Percentiles rank a stretch among this genome's conserved stretches.
Conservation (phyloP, 2,329 filamentous ascomycete species). For the Colletotrichum sp. region DNA sequence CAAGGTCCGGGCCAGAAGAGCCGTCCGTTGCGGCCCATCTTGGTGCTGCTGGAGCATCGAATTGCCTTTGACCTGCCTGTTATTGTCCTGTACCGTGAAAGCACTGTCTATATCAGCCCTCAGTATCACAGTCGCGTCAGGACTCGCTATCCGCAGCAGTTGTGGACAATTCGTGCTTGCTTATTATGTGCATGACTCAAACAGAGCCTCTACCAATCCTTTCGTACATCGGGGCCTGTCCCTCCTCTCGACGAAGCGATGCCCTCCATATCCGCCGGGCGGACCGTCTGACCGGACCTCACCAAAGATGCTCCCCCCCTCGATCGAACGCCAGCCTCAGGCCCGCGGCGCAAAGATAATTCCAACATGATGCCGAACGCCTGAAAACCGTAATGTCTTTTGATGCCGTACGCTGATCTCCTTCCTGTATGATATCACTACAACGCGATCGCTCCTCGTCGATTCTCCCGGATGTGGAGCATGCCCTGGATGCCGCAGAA, state of each 20-base stretch:
- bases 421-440: conserved; percentile 32
- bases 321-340: neutral
- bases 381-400: conserved; percentile 19
- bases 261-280: neutral
- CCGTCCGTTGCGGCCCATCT: too few relatives aligned
- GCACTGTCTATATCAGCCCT: neutral
- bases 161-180: neutral
- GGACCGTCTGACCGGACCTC: neutral
- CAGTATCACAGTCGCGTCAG: neutral
- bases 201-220: conserved; percentile 4
- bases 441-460: conserved; percentile 83
- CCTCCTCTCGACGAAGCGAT: neutral
- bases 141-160: neutral
- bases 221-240: conserved; percentile 4
- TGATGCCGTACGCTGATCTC: conserved; percentile 6
- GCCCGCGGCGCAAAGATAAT: neutral
- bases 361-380: conserved; percentile 20
- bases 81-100: neutral
- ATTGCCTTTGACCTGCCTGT: neutral
- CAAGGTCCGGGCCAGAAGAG: neutral
- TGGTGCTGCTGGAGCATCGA: neutral
- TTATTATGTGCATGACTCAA: conserved; percentile 2
- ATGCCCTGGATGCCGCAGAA: conserved; percentile 92
- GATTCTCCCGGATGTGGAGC: conserved; percentile 82
- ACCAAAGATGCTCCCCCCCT: neutral